Conservation (phyloP, 169 alveolate species). For the Plasmodium adleri region DNA sequence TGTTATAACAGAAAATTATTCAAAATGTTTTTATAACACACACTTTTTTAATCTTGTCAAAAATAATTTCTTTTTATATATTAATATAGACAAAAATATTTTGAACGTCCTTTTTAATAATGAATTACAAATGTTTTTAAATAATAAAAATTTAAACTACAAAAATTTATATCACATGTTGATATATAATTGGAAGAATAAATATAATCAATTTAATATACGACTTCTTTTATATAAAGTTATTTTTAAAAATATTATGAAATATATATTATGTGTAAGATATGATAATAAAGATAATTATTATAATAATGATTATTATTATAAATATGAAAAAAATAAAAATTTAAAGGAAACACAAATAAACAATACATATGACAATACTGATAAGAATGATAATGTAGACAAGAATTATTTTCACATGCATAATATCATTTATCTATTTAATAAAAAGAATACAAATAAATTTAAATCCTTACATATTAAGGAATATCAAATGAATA, state of each 20-base stretch:
- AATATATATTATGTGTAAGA: neutral
- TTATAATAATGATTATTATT: no score
- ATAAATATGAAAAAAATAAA: no score
- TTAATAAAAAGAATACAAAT: slow-evolving; percentile 12
- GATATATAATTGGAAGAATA: slow-evolving; percentile 3
- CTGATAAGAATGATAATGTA: neutral
- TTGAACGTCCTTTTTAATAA: slow-evolving; percentile 15
- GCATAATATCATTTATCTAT: slow-evolving; percentile 3
- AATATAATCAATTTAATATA: slow-evolving; percentile 23
- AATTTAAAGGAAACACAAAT: no score
- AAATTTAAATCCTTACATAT: slow-evolving; percentile 14
- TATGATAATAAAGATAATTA: neutral
- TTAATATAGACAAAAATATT: slow-evolving; percentile 39
- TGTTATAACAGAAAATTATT: neutral
- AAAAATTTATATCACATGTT: slow-evolving; percentile 10
- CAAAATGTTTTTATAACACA: slow-evolving; percentile 17
- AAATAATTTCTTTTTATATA: slow-evolving; percentile 24
- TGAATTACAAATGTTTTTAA: slow-evolving; percentile 39
- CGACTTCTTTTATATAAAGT: slow-evolving; percentile 24
- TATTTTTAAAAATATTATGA: slow-evolving; percentile 18
- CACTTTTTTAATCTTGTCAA: slow-evolving; percentile 21
- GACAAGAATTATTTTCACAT: neutral
- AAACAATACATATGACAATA: neutral
- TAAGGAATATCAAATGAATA: slow-evolving; percentile 18
- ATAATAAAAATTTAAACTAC: slow-evolving; percentile 17